Base-by-base conservation (phyloP, 768 basidiomycete species). In the Lactifluus piperatus region DNA sequence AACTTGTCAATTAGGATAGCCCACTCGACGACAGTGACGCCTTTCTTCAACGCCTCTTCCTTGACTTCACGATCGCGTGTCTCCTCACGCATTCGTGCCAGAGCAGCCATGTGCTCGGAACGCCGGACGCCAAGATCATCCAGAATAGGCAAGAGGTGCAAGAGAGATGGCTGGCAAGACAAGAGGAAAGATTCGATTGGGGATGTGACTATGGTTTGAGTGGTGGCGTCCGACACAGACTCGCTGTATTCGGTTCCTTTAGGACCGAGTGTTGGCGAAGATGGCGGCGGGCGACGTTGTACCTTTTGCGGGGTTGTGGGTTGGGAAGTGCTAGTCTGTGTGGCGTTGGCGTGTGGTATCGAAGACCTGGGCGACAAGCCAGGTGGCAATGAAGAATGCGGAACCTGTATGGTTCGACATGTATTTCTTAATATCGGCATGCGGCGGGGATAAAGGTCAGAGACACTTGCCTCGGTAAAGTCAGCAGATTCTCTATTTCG, bases 1-100 rank as follows among this genome's bases (percentile, higher is more conserved):
- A 87, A 68, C 66, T 74, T 81, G 70, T 89, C 87, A 58, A 89
- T 69, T 65, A 89, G 73, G 65, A 88, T 85, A 22, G 87, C 87
- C 87, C 87, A 89, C 65, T 89, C 87, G 71, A 89, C 74, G 8
- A 86, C 76, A 0, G 85, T 87, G 51, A 89, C 74, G 1, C 87
- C 87, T 65, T 79, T 73, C 67, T 73, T 80, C 70, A 89, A 66
- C 54, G 85, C 87, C 63, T 83, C 83, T 64, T 85, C 84, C 70
- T 78, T 84, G 48, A 89, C 76, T 68, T 88, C 85, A 57, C 80
- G 72, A 68, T 89, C 81, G 62, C 87, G 71, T 22, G 83, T 88
- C 59, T 80, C 82, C 56, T 85, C 84, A 37, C 78, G 79, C 61
- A 89, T 69, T 55, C 79, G 74, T 9, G 76, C 78, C 18, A 88